These are phyloP conservation scores for Trichoderma brevicompactum DNA, from an alignment of 2,329 filamentous ascomycete species.

Conservation along the genomic window DNA sequence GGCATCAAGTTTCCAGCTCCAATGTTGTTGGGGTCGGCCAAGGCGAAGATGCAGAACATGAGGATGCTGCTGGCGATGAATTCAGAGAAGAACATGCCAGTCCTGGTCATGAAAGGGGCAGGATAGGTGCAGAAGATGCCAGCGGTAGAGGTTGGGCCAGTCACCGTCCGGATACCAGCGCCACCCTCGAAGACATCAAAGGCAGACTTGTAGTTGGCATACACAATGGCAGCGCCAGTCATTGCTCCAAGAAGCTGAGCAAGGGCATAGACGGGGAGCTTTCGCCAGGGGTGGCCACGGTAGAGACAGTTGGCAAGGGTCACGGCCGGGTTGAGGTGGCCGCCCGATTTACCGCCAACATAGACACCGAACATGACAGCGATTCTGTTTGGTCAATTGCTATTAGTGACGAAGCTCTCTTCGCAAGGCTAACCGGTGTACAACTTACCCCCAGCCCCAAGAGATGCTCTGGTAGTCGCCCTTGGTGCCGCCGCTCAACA, in stretches of 20 bases:
- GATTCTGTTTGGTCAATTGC: conserved; percentile 47
- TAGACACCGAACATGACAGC: conserved; percentile 73
- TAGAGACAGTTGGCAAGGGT: conserved; percentile 71
- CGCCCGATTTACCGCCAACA: conserved; percentile 66
- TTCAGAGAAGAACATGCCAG: conserved; percentile 72
- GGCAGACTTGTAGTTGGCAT: conserved; percentile 66
- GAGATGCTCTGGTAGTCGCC: conserved; percentile 56
- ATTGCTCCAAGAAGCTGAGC: conserved; percentile 72
- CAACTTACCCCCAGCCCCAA: conserved; percentile 54
- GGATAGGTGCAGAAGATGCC: conserved; percentile 77
- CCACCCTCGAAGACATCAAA: conserved; percentile 68
- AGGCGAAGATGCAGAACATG: conserved; percentile 73
- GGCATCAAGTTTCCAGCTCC: conserved; percentile 62
- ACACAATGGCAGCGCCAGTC: conserved; percentile 62
- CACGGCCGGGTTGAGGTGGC: conserved; percentile 72
- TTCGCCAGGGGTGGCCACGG: conserved; percentile 69
- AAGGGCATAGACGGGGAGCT: conserved; percentile 69
- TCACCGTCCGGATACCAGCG: conserved; percentile 63
- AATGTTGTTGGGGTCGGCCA: conserved; percentile 62
- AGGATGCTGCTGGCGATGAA: conserved; percentile 69
- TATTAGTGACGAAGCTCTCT: conserved; percentile 1
- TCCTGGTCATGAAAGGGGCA: conserved; percentile 65
- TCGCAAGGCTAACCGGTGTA: not conserved
- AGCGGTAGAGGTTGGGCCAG: conserved; percentile 62
- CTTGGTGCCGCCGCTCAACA: conserved; percentile 56